Evolutionary conservation across 495 filamentous ascomycete species (phyloP).

Genomic region (Neurospora terricola): DNA sequence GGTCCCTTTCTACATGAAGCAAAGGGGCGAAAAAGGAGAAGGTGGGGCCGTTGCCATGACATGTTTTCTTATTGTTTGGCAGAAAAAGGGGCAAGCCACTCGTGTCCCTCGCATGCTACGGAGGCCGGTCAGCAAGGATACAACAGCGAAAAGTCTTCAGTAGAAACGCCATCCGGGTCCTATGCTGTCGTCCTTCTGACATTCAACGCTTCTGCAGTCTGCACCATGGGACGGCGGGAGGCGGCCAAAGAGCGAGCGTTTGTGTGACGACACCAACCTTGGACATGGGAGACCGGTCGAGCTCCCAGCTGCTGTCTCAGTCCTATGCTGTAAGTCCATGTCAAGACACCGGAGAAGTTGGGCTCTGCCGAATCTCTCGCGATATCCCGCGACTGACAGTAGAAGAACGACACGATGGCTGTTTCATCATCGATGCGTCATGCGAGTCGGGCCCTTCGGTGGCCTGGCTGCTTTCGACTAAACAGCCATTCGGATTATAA

Average conservation of each 20-base stretch:
- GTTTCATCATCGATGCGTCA: neutral
- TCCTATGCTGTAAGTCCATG: neutral
- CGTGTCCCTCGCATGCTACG: neutral
- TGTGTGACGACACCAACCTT: neutral
- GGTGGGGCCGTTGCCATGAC: neutral
- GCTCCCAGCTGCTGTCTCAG: neutral
- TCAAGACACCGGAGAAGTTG: neutral
- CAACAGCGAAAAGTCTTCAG: neutral
- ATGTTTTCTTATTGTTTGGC: neutral
- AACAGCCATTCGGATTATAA: neutral
- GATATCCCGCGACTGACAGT: neutral
- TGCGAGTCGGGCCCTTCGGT: neutral
- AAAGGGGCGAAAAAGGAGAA: neutral
- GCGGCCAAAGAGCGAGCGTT: neutral
- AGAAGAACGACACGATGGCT: neutral
- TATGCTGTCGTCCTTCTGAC: neutral
- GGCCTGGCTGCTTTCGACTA: neutral
- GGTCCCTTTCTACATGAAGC: neutral
- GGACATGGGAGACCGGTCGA: neutral
- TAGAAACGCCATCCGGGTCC: neutral
- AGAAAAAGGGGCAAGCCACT: neutral
- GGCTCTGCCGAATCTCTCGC: neutral
- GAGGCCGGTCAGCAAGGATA: neutral
- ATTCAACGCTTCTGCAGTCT: neutral
- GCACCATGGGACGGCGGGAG: neutral